Percentiles rank a stretch among this genome's conserved stretches.
Conservation (phyloP, 345 rosid genomes). For the Salix purpurea region DNA sequence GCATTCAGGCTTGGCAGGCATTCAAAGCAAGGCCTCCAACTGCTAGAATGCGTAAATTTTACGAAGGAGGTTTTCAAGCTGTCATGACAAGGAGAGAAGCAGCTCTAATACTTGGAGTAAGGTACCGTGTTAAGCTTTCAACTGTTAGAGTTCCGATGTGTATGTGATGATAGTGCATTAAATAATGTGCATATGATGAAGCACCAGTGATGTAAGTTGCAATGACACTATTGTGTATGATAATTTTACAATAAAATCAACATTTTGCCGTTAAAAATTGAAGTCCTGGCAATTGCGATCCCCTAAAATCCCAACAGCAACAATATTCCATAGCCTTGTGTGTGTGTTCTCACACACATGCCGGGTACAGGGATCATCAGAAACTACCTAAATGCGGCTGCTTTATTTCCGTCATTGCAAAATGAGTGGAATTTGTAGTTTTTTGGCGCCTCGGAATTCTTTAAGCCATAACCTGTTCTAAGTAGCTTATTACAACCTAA, state of each 20-base stretch:
- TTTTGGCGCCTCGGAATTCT: not conserved
- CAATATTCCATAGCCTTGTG: not conserved
- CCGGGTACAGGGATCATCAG: not conserved
- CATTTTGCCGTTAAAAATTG: not conserved
- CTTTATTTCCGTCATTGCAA: not conserved
- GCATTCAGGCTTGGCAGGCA: slow-evolving; percentile 36
- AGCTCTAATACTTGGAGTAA: slow-evolving; percentile 36
- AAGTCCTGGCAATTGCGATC: not conserved
- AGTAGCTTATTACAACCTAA: not conserved
- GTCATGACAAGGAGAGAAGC: slow-evolving; percentile 41
- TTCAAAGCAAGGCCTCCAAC: slow-evolving; percentile 31
- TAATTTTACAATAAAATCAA: not conserved
- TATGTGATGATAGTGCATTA: not conserved
- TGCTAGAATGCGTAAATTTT: slow-evolving; percentile 29
- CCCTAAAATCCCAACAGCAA: not conserved
- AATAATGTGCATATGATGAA: not conserved
- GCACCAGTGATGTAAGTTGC: not conserved
- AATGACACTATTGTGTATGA: not conserved
- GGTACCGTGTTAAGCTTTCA: slow-evolving; percentile 8
- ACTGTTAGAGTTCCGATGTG: not conserved
- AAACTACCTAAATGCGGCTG: not conserved
- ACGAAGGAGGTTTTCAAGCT: slow-evolving; percentile 35
- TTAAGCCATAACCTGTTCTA: not conserved
- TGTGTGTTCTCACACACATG: not conserved
- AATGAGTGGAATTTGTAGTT: not conserved